Base-by-base conservation (phyloP, 257 asterid genomes). In the Salvia splendens region DNA sequence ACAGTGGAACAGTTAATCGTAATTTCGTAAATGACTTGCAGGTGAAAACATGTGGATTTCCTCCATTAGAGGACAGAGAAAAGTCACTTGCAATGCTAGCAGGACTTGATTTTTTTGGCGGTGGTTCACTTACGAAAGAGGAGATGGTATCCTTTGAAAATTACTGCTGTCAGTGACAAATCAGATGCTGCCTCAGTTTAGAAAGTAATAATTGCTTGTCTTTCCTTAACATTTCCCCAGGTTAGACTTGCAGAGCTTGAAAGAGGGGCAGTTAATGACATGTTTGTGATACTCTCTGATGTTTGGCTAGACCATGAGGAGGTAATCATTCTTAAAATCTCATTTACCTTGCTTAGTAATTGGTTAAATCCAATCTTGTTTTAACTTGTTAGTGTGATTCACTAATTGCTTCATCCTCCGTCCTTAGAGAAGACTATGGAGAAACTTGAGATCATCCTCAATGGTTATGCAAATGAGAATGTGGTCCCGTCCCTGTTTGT, bases 1-100 rank as follows among this genome's bases (percentile, higher is more conserved):
- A 59, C 42, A 15, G 15, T 32, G 69, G 3, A 51, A 41, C 69
- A 64, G 52, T 75, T 67, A 20, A 20, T 49, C 32, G 41, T 20
- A 20, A 20, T 20, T 20, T 20, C 67, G 46, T 45, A 16, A 68
- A 56, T 75, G 61, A 70, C 38, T 15, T 83, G 83, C 83, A 93
- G 99, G 97, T 88, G 33, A 83, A 80, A 73, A 85, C 95, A 40
- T 90, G 97, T 65, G 96, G 96, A 57, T 90, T 93, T 80, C 99
- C 95, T 77, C 97, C 96, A 17, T 67, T 93, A 35, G 99, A 93
- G 85, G 95, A 90, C 75, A 81, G 95, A 77, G 96, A 81, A 64
- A 88, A 86, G 77, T 84, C 97, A n/a, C 54, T 73, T 8, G 33
- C 86, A 53, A 65, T 74, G 71, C 88, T 81, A 73, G 32, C 86